A percentile compares a stretch with the other conserved stretches of the same genome.
phyloP scores from a whole-genome alignment of 345 rosid species.

The Salix arbutifolia region DNA sequence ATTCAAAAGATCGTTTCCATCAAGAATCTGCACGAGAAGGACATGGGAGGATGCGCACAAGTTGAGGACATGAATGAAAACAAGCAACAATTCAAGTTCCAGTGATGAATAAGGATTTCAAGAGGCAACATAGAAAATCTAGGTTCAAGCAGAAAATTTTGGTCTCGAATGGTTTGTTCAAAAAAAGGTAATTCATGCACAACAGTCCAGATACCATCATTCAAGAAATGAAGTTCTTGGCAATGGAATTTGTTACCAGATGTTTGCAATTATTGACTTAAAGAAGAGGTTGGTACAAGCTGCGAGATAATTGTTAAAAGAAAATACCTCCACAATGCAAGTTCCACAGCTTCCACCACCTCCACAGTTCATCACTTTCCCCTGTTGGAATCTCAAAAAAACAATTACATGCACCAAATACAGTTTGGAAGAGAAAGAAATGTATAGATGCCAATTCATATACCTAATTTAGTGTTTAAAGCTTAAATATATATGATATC shows the following conservation, averaged over 20 bases:
- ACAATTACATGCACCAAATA: not conserved
- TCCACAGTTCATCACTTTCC: slow-evolving; percentile 91
- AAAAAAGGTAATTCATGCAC: not conserved
- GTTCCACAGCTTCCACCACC: slow-evolving; percentile 96
- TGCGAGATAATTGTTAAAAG: not conserved
- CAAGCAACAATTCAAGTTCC: not conserved
- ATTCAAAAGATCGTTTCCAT: slow-evolving; percentile 69
- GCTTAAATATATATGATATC: not conserved
- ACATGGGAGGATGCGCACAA: not conserved
- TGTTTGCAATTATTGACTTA: not conserved
- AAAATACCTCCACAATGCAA: slow-evolving; percentile 76
- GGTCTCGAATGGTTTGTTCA: not conserved
- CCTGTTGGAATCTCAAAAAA: slow-evolving; percentile 33
- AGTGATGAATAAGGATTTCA: not conserved
- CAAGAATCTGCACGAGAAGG: slow-evolving; percentile 52
- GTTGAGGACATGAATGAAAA: not conserved
- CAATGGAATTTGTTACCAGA: not conserved
- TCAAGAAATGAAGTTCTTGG: not conserved
- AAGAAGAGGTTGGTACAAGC: not conserved
- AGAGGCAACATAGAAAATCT: not conserved
- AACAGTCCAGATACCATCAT: not conserved
- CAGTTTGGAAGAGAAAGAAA: not conserved
- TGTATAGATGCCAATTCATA: not conserved
- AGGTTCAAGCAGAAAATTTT: not conserved
- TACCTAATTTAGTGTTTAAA: not conserved